Percentiles rank a stretch among this genome's conserved stretches.
phyloP scores from a whole-genome alignment of 768 basidiomycete genomes.

The Serendipita sp. region DNA sequence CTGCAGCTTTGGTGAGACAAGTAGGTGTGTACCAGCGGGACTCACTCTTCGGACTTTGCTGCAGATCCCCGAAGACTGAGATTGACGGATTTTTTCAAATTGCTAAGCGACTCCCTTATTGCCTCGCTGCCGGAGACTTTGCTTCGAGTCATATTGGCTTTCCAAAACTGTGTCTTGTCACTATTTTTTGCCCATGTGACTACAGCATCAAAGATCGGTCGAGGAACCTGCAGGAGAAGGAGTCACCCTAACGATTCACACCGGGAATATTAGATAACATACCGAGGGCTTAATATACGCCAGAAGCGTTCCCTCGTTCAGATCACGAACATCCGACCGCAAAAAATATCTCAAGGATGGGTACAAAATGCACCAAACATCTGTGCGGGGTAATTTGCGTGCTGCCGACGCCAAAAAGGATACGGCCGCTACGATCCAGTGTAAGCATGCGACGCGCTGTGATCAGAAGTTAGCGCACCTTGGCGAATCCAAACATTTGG shows the following conservation, averaged over 20 bases:
- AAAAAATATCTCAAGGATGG: conserved; percentile 77
- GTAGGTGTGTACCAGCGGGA: conserved; percentile 2
- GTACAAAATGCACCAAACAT: conserved; percentile 95
- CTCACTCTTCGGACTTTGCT: conserved; percentile 57
- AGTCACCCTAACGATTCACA: not conserved
- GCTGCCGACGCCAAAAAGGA: conserved; percentile 81
- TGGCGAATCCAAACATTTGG: conserved; percentile 93
- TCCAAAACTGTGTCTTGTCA: conserved; percentile 71
- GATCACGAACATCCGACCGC: conserved; percentile 59
- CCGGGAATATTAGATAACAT: conserved; percentile 17
- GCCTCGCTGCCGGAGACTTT: conserved; percentile 28
- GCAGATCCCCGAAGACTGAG: conserved; percentile 30
- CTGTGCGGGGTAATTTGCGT: conserved; percentile 65
- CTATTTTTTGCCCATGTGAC: conserved; percentile 79
- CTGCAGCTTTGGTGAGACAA: conserved; percentile 24
- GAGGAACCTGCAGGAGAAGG: conserved; percentile 27
- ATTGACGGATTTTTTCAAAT: conserved; percentile 37
- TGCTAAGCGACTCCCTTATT: conserved; percentile 53
- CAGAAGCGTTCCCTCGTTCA: conserved; percentile 63
- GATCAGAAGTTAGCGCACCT: conserved; percentile 30
- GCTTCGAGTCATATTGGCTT: conserved; percentile 26
- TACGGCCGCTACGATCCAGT: conserved; percentile 42
- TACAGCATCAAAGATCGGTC: conserved; percentile 72
- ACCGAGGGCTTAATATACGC: conserved; percentile 67
- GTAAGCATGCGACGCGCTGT: not conserved